Evolutionary conservation across 2,329 filamentous ascomycete species (phyloP).

Genomic region (Alternaria sp.): DNA sequence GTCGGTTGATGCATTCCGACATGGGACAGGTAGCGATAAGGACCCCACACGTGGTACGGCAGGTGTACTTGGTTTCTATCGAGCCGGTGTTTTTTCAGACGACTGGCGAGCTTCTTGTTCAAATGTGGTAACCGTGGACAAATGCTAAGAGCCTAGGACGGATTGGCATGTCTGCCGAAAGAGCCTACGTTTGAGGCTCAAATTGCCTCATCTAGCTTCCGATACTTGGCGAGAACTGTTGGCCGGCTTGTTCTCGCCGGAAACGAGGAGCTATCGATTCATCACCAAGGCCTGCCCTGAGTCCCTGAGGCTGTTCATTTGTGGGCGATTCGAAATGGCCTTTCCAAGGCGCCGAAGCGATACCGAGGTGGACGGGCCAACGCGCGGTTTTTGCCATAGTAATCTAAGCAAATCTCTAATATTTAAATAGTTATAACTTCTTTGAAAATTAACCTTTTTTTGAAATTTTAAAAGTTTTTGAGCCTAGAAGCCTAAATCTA

Average conservation of each 20-base stretch:
- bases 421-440: no score
- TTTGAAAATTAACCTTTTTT: no score
- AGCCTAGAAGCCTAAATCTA: no score
- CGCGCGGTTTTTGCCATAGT: no score
- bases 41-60: neutral
- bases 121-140: neutral
- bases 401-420: no score
- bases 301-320: conserved; percentile 24
- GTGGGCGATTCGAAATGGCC: conserved; percentile 11
- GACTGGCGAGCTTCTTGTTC: neutral
- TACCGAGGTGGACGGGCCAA: no score
- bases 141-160: conserved; percentile 5
- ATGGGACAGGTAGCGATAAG: conserved; percentile 9
- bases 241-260: conserved; percentile 32
- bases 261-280: conserved; percentile 22
- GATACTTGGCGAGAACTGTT: conserved; percentile 30
- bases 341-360: conserved; percentile 25
- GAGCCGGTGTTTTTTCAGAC: neutral
- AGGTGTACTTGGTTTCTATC: neutral
- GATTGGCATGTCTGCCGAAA: conserved; percentile 19
- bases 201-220: conserved; percentile 14
- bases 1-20: neutral
- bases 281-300: conserved; percentile 6
- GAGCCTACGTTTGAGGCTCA: conserved; percentile 30
- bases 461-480: no score